These are phyloP conservation scores for Wilcoxina mikolae DNA, from an alignment of 495 filamentous ascomycete species.

Conservation along the genomic window DNA sequence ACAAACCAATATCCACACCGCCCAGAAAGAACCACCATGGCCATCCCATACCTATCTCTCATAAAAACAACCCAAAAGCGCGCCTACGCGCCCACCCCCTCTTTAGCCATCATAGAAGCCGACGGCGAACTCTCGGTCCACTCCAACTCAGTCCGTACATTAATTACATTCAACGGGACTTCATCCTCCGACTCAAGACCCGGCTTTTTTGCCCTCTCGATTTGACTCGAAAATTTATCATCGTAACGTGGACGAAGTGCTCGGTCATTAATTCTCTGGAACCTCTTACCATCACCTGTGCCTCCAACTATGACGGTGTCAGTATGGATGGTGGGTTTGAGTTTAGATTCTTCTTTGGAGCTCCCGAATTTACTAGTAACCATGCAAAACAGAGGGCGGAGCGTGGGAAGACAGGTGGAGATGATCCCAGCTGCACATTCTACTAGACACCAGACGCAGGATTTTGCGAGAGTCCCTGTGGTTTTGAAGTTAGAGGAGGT, in stretches of 20 bases:
- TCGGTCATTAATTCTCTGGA: not conserved
- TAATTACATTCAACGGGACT: not conserved
- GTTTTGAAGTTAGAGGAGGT: not conserved
- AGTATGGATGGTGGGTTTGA: not conserved
- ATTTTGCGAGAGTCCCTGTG: conserved; percentile 28
- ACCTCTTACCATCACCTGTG: not conserved
- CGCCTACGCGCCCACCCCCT: too few species aligned
- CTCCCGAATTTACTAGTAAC: conserved; percentile 14
- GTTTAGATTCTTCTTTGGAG: not conserved
- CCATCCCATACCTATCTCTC: too few species aligned
- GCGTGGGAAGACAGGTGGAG: conserved; percentile 35
- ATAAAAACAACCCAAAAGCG: too few species aligned
- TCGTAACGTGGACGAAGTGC: not conserved
- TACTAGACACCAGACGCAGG: conserved; percentile 34
- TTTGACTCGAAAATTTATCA: not conserved
- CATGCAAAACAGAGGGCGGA: conserved; percentile 28
- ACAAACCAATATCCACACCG: too few species aligned
- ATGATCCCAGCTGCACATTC: conserved; percentile 37
- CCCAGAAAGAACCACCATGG: too few species aligned
- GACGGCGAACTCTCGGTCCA: not conserved
- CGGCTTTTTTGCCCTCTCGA: not conserved
- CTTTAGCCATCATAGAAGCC: too few species aligned
- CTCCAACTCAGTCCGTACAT: not conserved
- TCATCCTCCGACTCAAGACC: not conserved
- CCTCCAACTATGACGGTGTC: not conserved